Conservation (phyloP, 1,139 yeast species). For the Kodamaea sp. region DNA sequence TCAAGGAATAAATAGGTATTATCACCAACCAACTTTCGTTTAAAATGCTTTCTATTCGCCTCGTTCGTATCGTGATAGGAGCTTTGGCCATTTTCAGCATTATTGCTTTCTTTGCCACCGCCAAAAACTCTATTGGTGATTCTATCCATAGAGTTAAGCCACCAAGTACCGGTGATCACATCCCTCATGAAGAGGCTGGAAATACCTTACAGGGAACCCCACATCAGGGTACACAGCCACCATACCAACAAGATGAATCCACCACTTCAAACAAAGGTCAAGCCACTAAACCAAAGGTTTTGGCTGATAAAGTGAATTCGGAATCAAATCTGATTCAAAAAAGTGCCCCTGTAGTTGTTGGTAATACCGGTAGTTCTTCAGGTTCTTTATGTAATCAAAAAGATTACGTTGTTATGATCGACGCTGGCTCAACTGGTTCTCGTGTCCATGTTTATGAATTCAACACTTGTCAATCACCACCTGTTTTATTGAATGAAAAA, state of each 20-base stretch:
- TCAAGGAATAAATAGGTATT: background rate
- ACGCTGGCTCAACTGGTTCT: constrained; percentile 97
- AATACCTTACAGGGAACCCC: constrained; percentile 36
- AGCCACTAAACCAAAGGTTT: constrained; percentile 17
- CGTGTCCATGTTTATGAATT: constrained; percentile 92
- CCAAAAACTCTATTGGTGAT: constrained; percentile 27
- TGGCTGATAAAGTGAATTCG: constrained; percentile 22
- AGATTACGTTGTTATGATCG: constrained; percentile 77
- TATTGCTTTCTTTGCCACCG: constrained; percentile 35
- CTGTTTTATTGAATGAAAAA: constrained; percentile 69
- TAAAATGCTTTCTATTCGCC: constrained; percentile 35
- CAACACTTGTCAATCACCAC: constrained; percentile 80
- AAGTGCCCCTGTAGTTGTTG: constrained; percentile 7
- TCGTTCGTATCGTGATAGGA: constrained; percentile 34
- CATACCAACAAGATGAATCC: constrained; percentile 23
- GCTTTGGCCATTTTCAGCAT: constrained; percentile 34
- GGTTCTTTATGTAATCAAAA: constrained; percentile 26
- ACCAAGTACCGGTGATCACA: constrained; percentile 22
- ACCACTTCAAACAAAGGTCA: constrained; percentile 2
- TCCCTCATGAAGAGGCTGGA: constrained; percentile 20
- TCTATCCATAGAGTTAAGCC: constrained; percentile 28
- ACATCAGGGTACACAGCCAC: constrained; percentile 34
- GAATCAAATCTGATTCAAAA: constrained; percentile 10
- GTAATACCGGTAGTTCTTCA: constrained; percentile 1
- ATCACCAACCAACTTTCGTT: constrained; percentile 1